Evolutionary conservation across 208 protist species (phyloP), one percentile per base, ranked within the genome.

Genomic region (Leishmania martiniquensis): DNA sequence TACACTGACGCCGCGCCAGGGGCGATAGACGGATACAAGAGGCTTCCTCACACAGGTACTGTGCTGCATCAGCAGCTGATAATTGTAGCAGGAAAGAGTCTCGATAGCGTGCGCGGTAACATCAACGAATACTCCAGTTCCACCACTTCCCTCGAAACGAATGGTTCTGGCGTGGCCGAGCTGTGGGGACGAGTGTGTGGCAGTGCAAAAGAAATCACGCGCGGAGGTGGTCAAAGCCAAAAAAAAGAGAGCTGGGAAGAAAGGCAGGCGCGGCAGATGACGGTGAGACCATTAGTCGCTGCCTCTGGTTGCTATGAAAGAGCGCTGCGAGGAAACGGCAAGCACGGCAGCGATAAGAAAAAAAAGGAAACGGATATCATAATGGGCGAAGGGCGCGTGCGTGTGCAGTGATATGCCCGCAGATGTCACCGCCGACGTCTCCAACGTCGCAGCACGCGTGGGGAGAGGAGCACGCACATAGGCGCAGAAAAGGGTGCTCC

Each of bases 311-410:
- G 13, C 37, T 7, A 67, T n/a, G 10, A 17, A n/a, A 6, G 37
- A 51, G 39, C 67, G 57, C 10, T 69, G 59, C 52, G 37, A 45
- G 5, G 32, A 25, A 42, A 25, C 29, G 4, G 7, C 37, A 44
- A 7, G 55, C n/a, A 32, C 47, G 0, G 12, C 47, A 51, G 47
- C n/a, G n/a, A n/a, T n/a, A n/a, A n/a, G 5, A 32, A 29, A 44
- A 45, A 45, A 72, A 63, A 77, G 76, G 44, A 62, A 72, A 60
- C 54, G 25, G 44, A 78, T 37, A 54, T 37, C 47, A 75, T 39
- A 49, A 22, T 25, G 32, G 17, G 5, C 7, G 55, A 73, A 10
- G 42, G 7, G 17, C 20, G 34, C n/a, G 2, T 9, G 7, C n/a
- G 17, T 37, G n/a, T 17, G 12, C 17, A 37, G 4, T 29, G 55